A percentile compares a stretch with the other conserved stretches of the same genome.
Evolutionary conservation across 164 flowering plant species (phyloP).

Genomic region (Sextonia rubra): DNA sequence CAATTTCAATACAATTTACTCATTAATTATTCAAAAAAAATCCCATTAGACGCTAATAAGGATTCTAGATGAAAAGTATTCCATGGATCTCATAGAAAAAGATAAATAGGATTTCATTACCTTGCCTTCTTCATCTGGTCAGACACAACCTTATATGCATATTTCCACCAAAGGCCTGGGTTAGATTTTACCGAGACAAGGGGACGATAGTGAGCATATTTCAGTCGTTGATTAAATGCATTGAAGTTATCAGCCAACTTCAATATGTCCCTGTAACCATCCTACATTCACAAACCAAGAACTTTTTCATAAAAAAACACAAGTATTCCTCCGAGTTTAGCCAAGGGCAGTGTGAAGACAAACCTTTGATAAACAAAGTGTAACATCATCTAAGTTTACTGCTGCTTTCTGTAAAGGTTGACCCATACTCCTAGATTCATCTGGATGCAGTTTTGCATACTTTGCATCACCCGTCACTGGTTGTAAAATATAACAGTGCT

Average conservation of each 20-base stretch:
- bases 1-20: too few species aligned
- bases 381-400: slow-evolving; percentile 92
- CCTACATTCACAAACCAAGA: slow-evolving; percentile 39
- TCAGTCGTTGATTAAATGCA: slow-evolving; percentile 79
- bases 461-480: slow-evolving; percentile 94
- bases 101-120: slow-evolving; percentile 26
- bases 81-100: too few species aligned
- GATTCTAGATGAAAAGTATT: too few species aligned
- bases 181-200: slow-evolving; percentile 58
- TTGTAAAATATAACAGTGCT: slow-evolving; percentile 74
- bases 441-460: slow-evolving; percentile 55
- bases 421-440: slow-evolving; percentile 33
- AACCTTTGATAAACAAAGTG: slow-evolving; percentile 89
- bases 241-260: slow-evolving; percentile 91
- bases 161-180: slow-evolving; percentile 90
- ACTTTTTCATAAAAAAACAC: neutral
- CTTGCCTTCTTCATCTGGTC: slow-evolving; percentile 85
- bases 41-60: too few species aligned
- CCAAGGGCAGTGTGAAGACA: neutral
- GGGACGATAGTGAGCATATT: slow-evolving; percentile 92
- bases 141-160: slow-evolving; percentile 68
- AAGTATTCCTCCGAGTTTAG: neutral
- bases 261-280: slow-evolving; percentile 77
- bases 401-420: slow-evolving; percentile 75
- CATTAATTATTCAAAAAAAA: too few species aligned